Evolutionary conservation across 1,284 basidiomycete species (phyloP), one percentile per base, ranked within the genome.

Genomic region (Pholiota adiposa): DNA sequence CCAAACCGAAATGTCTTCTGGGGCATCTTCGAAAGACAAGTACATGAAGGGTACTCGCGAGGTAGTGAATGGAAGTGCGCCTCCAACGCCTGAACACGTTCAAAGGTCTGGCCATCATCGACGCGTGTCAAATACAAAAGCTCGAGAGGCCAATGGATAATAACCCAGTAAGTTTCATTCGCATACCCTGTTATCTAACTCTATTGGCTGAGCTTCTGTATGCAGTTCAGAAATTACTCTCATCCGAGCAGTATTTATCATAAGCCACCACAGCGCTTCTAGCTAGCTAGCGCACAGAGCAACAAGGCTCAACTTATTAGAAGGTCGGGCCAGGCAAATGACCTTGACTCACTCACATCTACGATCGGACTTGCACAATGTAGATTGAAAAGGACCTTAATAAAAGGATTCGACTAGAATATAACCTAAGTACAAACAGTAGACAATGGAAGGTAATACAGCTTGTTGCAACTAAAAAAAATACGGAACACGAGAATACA

Each of bases 381-480:
- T 53, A 49, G 44, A 59, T 44, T 48, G 29, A 53, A 41, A n/a
- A 58, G 33, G 33, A 33, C 19, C 33, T 19, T 58, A 4, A 38
- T 33, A 54, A 50, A 54, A 50, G 52, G 57, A 46, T 48, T 59
- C 31, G 31, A 51, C 49, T 51, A 58, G 31, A 51, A 27, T 48
- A 48, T 49, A 50, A 43, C 59, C 41, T 43, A 52, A 4, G 21
- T 53, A 60, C 49, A 56, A 54, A 49, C n/a, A 23, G 43, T 43
- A 38, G n/a, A 48, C 34, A 52, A 27, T 36, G 33, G 53, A 59
- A 53, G 55, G 58, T 65, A 68, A 64, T 68, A 68, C 66, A 68
- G 52, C 63, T 66, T 55, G 44, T 55, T 63, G 62, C 52, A 50
- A 66, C 65, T 63, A 65, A 58, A 61, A 58, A 61, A 61, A 38